A percentile compares a stretch with the other conserved stretches of the same genome.
Conservation (phyloP, 495 filamentous ascomycete genomes). For the Podospora tetraspora region DNA sequence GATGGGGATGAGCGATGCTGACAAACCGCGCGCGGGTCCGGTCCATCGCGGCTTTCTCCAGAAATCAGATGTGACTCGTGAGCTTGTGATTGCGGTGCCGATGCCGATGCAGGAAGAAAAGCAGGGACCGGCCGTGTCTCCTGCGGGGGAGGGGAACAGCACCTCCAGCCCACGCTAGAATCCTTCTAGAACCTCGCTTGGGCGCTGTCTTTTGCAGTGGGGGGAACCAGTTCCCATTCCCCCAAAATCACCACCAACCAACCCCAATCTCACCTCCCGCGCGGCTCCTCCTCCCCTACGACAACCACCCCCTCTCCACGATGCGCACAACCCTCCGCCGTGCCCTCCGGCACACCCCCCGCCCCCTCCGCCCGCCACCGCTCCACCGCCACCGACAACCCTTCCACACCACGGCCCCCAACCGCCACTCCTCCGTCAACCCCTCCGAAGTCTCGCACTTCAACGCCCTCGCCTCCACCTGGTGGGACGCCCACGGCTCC, state of each 20-base stretch:
- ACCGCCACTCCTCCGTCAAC: constrained; percentile 60
- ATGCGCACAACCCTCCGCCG: constrained; percentile 3
- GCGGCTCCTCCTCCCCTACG: neutral
- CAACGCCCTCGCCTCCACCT: constrained; percentile 82
- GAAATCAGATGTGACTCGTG: neutral
- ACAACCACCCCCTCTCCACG: neutral
- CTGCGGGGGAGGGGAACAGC: constrained; percentile 9
- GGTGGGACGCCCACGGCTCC: constrained; percentile 96
- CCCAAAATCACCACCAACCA: neutral
- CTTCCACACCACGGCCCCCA: constrained; percentile 9
- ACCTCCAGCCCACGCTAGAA: constrained; percentile 19
- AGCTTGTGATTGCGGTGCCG: neutral
- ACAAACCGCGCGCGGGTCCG: constrained; percentile 4
- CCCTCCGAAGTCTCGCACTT: constrained; percentile 88
- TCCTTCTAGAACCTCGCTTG: constrained; percentile 23
- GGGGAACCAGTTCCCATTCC: neutral
- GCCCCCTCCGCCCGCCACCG: constrained; percentile 4
- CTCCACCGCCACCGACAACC: neutral
- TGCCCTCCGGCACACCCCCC: constrained; percentile 4
- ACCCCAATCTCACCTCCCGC: neutral
- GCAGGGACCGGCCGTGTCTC: neutral
- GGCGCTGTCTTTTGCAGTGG: neutral
- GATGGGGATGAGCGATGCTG: neutral
- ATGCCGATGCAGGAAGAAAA: neutral
- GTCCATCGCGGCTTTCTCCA: neutral